phyloP scores from a whole-genome alignment of 495 filamentous ascomycete species.

The Aspergillus conjunctus region DNA sequence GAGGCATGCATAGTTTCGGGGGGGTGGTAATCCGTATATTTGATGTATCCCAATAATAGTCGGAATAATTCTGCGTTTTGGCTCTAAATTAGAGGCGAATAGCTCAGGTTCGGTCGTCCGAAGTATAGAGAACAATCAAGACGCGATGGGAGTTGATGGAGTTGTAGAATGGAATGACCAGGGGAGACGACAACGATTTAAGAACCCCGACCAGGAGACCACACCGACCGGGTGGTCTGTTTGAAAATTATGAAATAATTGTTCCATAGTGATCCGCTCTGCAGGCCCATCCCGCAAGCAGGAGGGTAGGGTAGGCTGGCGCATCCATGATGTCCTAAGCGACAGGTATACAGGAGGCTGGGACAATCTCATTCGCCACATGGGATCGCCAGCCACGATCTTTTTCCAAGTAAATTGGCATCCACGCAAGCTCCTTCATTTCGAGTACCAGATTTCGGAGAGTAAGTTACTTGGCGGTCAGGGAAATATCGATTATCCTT shows the following conservation, averaged over 20 bases:
- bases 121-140: not conserved
- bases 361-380: conserved; percentile 21
- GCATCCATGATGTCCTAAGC: conserved; percentile 21
- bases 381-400: conserved; percentile 27
- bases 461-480: not conserved
- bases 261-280: conserved; percentile 20
- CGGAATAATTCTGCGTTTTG: no score
- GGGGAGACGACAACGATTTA: conserved; percentile 13
- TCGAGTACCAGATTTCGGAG: not conserved
- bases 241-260: conserved; percentile 1
- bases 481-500: not conserved
- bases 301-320: conserved; percentile 28
- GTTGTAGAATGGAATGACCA: not conserved
- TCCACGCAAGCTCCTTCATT: conserved; percentile 17
- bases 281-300: conserved; percentile 21
- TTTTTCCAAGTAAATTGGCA: conserved; percentile 8
- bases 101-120: not conserved
- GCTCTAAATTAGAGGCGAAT: not conserved
- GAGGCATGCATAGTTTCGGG: conserved; percentile 37
- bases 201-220: conserved; percentile 1
- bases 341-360: conserved; percentile 30
- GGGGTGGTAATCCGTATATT: not conserved
- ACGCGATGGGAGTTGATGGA: conserved; percentile 3
- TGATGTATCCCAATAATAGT: not conserved
- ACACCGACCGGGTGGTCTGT: conserved; percentile 2